Evolutionary conservation across 2,329 filamentous ascomycete species (phyloP).

Genomic region (Fonsecaea pugnacius): DNA sequence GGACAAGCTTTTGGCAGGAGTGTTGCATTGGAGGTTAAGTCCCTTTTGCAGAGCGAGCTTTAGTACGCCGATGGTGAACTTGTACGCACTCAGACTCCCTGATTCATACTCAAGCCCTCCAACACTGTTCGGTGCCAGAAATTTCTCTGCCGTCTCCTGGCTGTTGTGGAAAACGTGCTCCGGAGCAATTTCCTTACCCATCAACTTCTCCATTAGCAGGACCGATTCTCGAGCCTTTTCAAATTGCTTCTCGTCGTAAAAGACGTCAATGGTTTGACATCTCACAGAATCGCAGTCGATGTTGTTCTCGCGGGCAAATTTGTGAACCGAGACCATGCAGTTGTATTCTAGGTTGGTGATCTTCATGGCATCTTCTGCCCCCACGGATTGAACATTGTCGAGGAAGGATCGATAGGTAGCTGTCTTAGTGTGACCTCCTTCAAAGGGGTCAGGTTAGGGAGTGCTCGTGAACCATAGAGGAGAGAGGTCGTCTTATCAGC

Average conservation of each 20-base stretch:
- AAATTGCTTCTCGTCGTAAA: slow-evolving; percentile 58
- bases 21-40: slow-evolving; percentile 43
- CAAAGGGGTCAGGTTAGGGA: slow-evolving; percentile 12
- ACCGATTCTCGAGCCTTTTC: slow-evolving; percentile 47
- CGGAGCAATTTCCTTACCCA: slow-evolving; percentile 44
- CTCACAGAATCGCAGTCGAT: slow-evolving; percentile 57
- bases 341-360: slow-evolving; percentile 59
- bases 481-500: slow-evolving; percentile 1
- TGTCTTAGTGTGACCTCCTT: slow-evolving; percentile 56
- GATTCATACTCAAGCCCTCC: slow-evolving; percentile 56
- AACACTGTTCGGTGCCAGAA: slow-evolving; percentile 49
- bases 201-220: slow-evolving; percentile 53
- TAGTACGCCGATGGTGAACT: slow-evolving; percentile 51
- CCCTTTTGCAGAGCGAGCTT: slow-evolving; percentile 48
- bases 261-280: slow-evolving; percentile 62
- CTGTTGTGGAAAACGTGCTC: slow-evolving; percentile 52
- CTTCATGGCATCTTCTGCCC: slow-evolving; percentile 55
- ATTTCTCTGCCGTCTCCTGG: slow-evolving; percentile 50
- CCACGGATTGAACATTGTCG: slow-evolving; percentile 52
- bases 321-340: slow-evolving; percentile 61
- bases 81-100: slow-evolving; percentile 50
- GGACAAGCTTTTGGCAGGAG: slow-evolving; percentile 37
- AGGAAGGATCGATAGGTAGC: slow-evolving; percentile 58
- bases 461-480: background rate
- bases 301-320: slow-evolving; percentile 54